Percentiles rank a stretch among this genome's conserved stretches.
phyloP scores from a whole-genome alignment of 441 rosid species.

The Aquilaria agallochum region DNA sequence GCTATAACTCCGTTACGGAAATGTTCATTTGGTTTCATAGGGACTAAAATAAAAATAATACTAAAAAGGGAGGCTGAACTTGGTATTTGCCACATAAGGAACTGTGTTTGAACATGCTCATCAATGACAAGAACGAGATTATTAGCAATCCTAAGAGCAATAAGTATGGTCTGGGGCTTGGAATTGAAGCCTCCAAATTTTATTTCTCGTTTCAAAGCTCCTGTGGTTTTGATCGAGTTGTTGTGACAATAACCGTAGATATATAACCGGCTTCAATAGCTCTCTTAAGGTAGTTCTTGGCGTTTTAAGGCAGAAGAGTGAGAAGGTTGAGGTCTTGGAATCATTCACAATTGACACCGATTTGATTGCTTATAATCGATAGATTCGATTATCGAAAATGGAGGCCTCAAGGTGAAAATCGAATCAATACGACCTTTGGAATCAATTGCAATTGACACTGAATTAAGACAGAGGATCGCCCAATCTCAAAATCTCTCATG shows the following conservation, averaged over 20 bases:
- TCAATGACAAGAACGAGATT: too few species aligned
- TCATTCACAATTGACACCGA: not conserved
- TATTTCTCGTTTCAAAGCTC: too few species aligned
- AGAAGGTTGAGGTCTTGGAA: conserved; percentile 24
- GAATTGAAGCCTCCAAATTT: too few species aligned
- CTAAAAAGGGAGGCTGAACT: too few species aligned
- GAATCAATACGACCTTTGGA: conserved; percentile 51
- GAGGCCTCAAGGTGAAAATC: conserved; percentile 38
- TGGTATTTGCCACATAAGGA: too few species aligned
- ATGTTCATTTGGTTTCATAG: too few species aligned
- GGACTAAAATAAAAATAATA: too few species aligned
- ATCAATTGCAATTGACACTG: conserved; percentile 35
- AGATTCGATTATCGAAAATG: conserved; percentile 35
- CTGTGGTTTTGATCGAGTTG: too few species aligned
- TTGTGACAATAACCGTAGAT: conserved; percentile 44
- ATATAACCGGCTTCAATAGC: conserved; percentile 37
- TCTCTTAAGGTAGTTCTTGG: conserved; percentile 40
- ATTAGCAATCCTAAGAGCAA: too few species aligned
- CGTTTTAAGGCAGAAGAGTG: conserved; percentile 27
- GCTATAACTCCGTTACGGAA: too few species aligned
- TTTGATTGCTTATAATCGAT: conserved; percentile 32
- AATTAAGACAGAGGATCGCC: conserved; percentile 44
- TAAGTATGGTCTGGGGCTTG: too few species aligned
- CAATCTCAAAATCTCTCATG: conserved; percentile 26
- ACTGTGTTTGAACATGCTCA: too few species aligned